phyloP scores from a whole-genome alignment of 306 rosid genomes.

The Castanospermum australe region DNA sequence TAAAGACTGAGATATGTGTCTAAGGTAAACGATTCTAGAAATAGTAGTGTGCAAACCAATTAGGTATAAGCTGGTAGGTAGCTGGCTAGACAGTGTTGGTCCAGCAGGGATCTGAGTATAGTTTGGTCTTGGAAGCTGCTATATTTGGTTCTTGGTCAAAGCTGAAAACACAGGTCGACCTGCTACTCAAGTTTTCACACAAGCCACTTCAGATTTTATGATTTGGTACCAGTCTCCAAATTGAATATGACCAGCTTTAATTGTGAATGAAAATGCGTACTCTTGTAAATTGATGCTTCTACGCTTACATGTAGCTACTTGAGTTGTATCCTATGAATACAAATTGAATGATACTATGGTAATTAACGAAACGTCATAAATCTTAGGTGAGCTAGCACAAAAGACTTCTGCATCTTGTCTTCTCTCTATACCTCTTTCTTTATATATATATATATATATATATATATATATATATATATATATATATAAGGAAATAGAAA shows the following conservation, averaged over 20 bases:
- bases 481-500: too few relatives aligned
- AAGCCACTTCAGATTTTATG: neutral
- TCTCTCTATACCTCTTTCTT: neutral
- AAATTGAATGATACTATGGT: too few relatives aligned
- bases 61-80: neutral
- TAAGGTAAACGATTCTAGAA: constrained; percentile 8
- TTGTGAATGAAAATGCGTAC: neutral
- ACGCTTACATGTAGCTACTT: neutral
- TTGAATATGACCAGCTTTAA: constrained; percentile 14
- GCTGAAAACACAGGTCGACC: neutral
- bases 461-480: too few relatives aligned
- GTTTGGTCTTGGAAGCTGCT: neutral
- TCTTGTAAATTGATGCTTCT: neutral
- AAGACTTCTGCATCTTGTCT: neutral
- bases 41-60: neutral
- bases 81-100: neutral
- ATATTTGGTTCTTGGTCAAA: constrained; percentile 1
- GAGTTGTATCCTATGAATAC: neutral
- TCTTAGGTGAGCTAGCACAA: neutral
- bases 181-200: neutral
- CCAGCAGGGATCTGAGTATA: neutral
- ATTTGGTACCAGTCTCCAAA: neutral
- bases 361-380: neutral
- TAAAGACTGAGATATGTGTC: neutral
- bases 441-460: too few relatives aligned